Conservation (phyloP, 805 yeast species). For the Candida quercuum region DNA sequence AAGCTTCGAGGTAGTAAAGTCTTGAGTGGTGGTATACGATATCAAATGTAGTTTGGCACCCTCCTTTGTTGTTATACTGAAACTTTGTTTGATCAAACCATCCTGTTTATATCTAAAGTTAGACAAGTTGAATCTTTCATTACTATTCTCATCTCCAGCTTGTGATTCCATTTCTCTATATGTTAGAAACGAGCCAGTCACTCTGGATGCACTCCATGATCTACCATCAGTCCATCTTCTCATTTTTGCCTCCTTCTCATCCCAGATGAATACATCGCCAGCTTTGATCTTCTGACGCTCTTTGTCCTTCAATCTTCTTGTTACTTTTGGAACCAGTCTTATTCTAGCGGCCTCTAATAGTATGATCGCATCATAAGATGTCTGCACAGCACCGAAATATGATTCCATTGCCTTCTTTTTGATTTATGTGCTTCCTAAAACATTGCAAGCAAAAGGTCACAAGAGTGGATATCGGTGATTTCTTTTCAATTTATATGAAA, state of each 20-base stretch:
- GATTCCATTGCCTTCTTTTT: slow-evolving; percentile 39
- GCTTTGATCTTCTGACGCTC: slow-evolving; percentile 45
- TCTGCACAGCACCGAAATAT: slow-evolving; percentile 52
- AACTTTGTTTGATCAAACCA: slow-evolving; percentile 63
- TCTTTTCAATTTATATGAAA: too few species aligned
- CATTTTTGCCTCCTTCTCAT: slow-evolving; percentile 65
- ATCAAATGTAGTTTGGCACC: slow-evolving; percentile 57
- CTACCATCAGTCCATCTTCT: slow-evolving; percentile 77
- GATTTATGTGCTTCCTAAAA: too few species aligned
- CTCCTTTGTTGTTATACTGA: slow-evolving; percentile 47
- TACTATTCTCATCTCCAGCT: not conserved
- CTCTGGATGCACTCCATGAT: slow-evolving; percentile 69
- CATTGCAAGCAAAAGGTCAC: too few species aligned
- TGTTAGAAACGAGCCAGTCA: slow-evolving; percentile 54
- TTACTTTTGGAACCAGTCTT: slow-evolving; percentile 52
- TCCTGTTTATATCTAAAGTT: slow-evolving; percentile 35
- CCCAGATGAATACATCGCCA: slow-evolving; percentile 68
- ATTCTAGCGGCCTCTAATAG: slow-evolving; percentile 60
- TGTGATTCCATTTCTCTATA: slow-evolving; percentile 55
- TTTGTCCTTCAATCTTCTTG: slow-evolving; percentile 48
- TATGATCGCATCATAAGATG: slow-evolving; percentile 57
- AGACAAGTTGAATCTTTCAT: slow-evolving; percentile 2
- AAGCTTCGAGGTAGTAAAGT: slow-evolving; percentile 24
- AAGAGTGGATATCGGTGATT: too few species aligned
- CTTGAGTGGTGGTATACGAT: slow-evolving; percentile 39